These are phyloP conservation scores for Alternaria sp. DNA, from an alignment of 2,329 filamentous ascomycete genomes.

Conservation along the genomic window DNA sequence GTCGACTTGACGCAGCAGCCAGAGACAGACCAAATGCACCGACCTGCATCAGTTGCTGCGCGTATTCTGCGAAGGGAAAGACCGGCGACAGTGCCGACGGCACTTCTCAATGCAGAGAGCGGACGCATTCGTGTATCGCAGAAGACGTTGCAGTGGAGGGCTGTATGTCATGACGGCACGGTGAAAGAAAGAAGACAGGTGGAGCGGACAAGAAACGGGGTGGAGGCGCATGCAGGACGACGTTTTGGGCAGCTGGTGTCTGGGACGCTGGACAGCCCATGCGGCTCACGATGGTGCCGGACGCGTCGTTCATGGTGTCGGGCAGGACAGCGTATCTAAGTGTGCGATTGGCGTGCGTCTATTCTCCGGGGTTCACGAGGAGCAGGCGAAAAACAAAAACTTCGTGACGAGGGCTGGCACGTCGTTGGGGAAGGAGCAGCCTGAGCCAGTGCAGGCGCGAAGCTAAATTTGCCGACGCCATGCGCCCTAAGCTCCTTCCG, in stretches of 20 bases:
- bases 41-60: conserved; percentile 27
- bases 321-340: neutral
- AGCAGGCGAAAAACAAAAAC: conserved; percentile 4
- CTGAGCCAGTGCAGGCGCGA: conserved; percentile 27
- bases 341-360: conserved; percentile 5
- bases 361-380: neutral
- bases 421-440: conserved; percentile 16
- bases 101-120: conserved; percentile 6
- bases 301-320: neutral
- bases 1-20: conserved; percentile 27
- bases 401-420: neutral
- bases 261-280: conserved; percentile 32
- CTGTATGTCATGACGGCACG: conserved; percentile 20
- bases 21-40: conserved; percentile 24
- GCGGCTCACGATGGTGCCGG: conserved; percentile 19
- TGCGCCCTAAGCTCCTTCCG: conserved; percentile 23
- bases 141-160: conserved; percentile 11
- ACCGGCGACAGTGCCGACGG: conserved; percentile 15
- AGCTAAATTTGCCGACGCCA: conserved; percentile 38
- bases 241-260: conserved; percentile 36
- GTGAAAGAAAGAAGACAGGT: conserved; percentile 30
- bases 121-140: conserved; percentile 8
- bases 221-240: conserved; percentile 41
- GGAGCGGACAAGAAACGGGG: conserved; percentile 29
- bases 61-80: conserved; percentile 23